Evolutionary conservation across 805 yeast species (phyloP), one percentile per base, ranked within the genome.

Genomic region (Starmerella floris): DNA sequence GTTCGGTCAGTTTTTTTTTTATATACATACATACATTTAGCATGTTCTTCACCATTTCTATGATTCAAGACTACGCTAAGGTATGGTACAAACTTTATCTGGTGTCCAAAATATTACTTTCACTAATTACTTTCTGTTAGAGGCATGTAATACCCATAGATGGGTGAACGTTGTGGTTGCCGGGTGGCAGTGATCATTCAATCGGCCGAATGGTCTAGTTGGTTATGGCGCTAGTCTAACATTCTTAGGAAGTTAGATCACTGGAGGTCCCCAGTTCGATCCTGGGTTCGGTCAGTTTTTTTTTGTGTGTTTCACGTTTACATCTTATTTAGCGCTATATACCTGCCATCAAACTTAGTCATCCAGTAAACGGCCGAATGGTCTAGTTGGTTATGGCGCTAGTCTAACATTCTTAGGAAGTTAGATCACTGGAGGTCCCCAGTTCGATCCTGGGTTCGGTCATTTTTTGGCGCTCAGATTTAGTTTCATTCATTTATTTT

Each of bases 251-350:
- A 44, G 45, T 48, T 48, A 49, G 53, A 30, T 40, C 51, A 48
- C 53, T 48, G 53, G 53, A 49, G 53, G 53, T 49, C 51, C 53
- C 49, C 53, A 49, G 53, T 49, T 49, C 53, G 53, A 49, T 48
- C 53, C 53, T 49, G 53, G 49, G 53, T 49, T 43, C 52, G 53
- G 44, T 48, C 53, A 48, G 25, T 41, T 43, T 39, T 49, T 46
- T 31, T 13, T 9, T 4, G 9, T 20, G 13, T 28, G 10, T 39
- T 21, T 19, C 15, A n/a, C n/a, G n/a, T n/a, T n/a, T n/a, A n/a
- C n/a, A n/a, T n/a, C n/a, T n/a, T n/a, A n/a, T n/a, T n/a, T n/a
- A n/a, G n/a, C n/a, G n/a, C n/a, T n/a, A n/a, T n/a, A n/a, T n/a
- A n/a, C n/a, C n/a, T n/a, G n/a, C n/a, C n/a, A n/a, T n/a, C n/a